Evolutionary conservation across 2,329 filamentous ascomycete species (phyloP).

Genomic region (Aspergillus quadrilineatus): DNA sequence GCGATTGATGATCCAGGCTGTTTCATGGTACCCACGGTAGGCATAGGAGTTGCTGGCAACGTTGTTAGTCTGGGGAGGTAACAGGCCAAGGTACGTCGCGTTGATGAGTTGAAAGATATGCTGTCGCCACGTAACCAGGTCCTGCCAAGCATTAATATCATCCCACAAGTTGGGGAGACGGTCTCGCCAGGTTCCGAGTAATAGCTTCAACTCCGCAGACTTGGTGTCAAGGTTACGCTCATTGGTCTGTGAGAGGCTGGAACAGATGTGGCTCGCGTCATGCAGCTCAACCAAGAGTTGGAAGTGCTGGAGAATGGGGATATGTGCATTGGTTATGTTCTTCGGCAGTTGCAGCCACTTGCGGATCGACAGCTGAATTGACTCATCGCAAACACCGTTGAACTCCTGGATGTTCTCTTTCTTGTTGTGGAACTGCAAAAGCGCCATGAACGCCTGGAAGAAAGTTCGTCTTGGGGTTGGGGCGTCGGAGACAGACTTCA

Average conservation of each 20-base stretch:
- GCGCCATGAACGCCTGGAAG: conserved; percentile 97
- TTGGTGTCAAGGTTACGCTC: conserved; percentile 85
- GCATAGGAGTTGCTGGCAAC: conserved; percentile 89
- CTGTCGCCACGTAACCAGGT: conserved; percentile 98
- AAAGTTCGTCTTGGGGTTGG: conserved; percentile 91
- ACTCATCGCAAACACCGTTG: conserved; percentile 87
- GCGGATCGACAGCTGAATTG: conserved; percentile 91
- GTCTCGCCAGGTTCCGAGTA: conserved; percentile 93
- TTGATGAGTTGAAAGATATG: conserved; percentile 99
- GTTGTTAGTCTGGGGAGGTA: conserved; percentile 77
- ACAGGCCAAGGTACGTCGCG: conserved; percentile 79
- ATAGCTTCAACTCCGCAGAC: conserved; percentile 89
- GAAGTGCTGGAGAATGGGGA: conserved; percentile 94
- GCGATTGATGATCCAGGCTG: conserved; percentile 98
- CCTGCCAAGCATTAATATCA: conserved; percentile 98
- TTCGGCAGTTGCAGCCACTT: conserved; percentile 99
- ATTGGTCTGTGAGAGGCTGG: conserved; percentile 82
- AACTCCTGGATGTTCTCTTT: conserved; percentile 79
- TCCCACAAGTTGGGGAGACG: conserved; percentile 97
- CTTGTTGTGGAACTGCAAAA: conserved; percentile 91
- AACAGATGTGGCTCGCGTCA: conserved; percentile 94
- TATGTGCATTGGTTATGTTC: conserved; percentile 89
- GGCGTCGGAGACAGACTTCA: conserved; percentile 96
- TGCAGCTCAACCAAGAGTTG: conserved; percentile 96
- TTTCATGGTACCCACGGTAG: conserved; percentile 96